Conservation (phyloP, 371 early-diverging fungal genomes). For the Funneliformis caledonium region DNA sequence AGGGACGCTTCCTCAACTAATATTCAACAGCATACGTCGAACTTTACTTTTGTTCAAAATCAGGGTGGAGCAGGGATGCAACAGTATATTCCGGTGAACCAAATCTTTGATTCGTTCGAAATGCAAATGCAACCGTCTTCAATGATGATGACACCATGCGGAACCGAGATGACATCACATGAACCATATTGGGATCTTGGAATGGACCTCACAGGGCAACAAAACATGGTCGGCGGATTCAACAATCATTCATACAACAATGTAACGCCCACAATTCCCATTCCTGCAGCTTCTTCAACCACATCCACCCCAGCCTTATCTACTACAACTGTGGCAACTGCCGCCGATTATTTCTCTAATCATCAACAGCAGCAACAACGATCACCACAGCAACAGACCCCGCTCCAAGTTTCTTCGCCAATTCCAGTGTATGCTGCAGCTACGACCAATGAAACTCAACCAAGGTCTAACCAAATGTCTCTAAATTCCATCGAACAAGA, state of each 20-base stretch:
- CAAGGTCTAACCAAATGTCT: slow-evolving; percentile 13
- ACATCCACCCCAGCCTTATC: slow-evolving; percentile 3
- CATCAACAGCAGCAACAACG: background rate
- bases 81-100: slow-evolving; percentile 17
- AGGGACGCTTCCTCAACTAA: slow-evolving; percentile 1
- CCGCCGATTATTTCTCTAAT: slow-evolving; percentile 16
- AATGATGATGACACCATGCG: background rate
- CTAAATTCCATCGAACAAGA: slow-evolving; percentile 17
- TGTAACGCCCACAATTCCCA: background rate
- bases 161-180: background rate
- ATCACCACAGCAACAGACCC: background rate
- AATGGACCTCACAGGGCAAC: background rate
- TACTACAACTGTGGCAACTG: background rate
- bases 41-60: slow-evolving; percentile 5
- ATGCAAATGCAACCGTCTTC: slow-evolving; percentile 25
- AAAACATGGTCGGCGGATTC: background rate
- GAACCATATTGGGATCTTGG: background rate
- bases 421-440: background rate
- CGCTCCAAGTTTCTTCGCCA: background rate
- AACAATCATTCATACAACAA: slow-evolving; percentile 4
- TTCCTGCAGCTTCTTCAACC: background rate
- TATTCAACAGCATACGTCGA: background rate
- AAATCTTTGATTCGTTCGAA: slow-evolving; percentile 1
- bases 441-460: background rate
- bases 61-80: background rate